phyloP scores from a whole-genome alignment of 2,329 filamentous ascomycete species.

The Cercospora citrullina region DNA sequence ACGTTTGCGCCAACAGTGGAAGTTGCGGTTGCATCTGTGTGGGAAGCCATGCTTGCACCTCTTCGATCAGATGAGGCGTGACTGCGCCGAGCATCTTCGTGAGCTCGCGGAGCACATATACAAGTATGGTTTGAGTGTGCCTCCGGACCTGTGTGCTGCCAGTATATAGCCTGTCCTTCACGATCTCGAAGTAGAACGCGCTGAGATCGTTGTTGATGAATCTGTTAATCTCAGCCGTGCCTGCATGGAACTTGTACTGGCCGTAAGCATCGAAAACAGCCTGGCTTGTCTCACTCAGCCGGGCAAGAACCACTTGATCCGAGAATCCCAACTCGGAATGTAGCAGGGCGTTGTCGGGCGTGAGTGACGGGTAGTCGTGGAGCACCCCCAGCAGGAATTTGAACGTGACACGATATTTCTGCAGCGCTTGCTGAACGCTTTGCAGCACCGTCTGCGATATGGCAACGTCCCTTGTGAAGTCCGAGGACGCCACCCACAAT shows the following conservation, averaged over 20 bases:
- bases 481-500: conserved; percentile 86
- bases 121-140: conserved; percentile 58
- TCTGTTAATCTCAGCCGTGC: conserved; percentile 68
- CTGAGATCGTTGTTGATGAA: conserved; percentile 84
- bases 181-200: conserved; percentile 87
- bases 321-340: conserved; percentile 29
- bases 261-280: conserved; percentile 66
- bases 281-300: conserved; percentile 65
- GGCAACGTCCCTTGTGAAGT: conserved; percentile 85
- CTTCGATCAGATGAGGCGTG: conserved; percentile 80
- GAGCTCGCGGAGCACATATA: conserved; percentile 67
- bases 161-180: conserved; percentile 91
- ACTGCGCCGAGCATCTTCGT: conserved; percentile 78
- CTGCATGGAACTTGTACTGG: conserved; percentile 81
- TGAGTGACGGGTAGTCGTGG: conserved; percentile 43
- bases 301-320: conserved; percentile 75
- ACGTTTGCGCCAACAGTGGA: conserved; percentile 34
- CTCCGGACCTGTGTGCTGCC: conserved; percentile 65
- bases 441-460: conserved; percentile 77
- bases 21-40: conserved; percentile 28
- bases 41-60: conserved; percentile 80
- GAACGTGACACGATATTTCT: conserved; percentile 86
- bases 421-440: conserved; percentile 70
- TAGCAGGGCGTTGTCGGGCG: conserved; percentile 5
- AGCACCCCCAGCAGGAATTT: conserved; percentile 82